Base-by-base conservation (phyloP, 108 stramenopile species). In the Licmophora abbreviata region DNA sequence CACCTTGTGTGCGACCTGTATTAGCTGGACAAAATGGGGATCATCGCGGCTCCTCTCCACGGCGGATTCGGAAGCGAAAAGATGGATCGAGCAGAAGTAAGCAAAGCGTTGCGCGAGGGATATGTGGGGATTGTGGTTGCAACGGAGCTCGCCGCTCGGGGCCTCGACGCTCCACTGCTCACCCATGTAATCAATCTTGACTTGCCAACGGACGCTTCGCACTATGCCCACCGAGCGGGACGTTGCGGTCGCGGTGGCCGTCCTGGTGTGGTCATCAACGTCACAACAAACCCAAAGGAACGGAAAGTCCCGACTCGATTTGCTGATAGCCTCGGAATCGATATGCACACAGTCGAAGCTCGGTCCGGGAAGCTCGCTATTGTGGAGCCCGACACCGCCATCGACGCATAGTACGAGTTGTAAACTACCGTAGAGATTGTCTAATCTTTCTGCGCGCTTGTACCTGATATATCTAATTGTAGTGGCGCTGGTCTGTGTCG, bases 111-210 rank as follows among this genome's bases (percentile, higher is more conserved):
- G 28, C 76, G 91, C 23, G 86, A 85, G 41, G 91, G 91, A 21
- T 74, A 76, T 32, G 84, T 92, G 26, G 91, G 91, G 7, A 67
- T 83, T 22, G 91, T 92, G 35, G 91, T 92, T 4, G 80, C 82
- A 32, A 92, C 91, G 0, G 91, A 92, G 68, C 53, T 92, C 60
- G 91, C 91, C 4, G 91, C 91, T 40, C 70, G 91, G 22, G 91
- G 91, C 2, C 51, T 88, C 8, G 91, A 92, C 66, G 91, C 86
- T n/a, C 86, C 86, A 0, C 68, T 81, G 26, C 54, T 92, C 50
- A 92, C 91, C 9, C 91, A 92, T 56, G 86, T 88, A 10, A 77
- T 92, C 25, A 92, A 92, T 61, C 41, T 88, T 32, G 91, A 92
- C 66, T 66, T 92, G 37, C 91, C 91, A n/a, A 92, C 85, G 8